Conservation (phyloP, 108 stramenopile genomes). For the Pseudonitzschia pungens region DNA sequence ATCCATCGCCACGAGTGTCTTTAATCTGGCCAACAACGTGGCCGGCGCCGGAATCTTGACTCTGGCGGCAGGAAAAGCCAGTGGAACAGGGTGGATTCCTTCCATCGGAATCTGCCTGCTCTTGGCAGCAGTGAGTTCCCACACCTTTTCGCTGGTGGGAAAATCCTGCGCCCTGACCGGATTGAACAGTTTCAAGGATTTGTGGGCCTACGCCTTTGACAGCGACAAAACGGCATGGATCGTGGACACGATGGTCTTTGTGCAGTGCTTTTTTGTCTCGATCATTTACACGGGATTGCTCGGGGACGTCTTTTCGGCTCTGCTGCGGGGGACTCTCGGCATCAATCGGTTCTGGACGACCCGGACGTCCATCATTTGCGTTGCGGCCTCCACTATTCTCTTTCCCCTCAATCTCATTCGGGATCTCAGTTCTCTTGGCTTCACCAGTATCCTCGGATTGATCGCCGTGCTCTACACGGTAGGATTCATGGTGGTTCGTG, state of each 20-base stretch:
- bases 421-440: conserved; percentile 38
- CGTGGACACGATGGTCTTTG: conserved; percentile 37
- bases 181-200: conserved; percentile 37
- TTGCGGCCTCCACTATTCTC: conserved; percentile 12
- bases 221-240: conserved; percentile 28
- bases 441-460: conserved; percentile 47
- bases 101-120: conserved; percentile 21
- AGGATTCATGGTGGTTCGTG: conserved; percentile 34
- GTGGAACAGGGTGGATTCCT: conserved; percentile 44
- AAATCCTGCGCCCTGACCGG: conserved; percentile 37
- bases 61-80: conserved; percentile 39
- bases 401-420: conserved; percentile 40
- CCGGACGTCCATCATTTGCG: conserved; percentile 24
- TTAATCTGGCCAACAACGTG: conserved; percentile 56
- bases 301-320: conserved; percentile 40
- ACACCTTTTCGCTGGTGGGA: conserved; percentile 41
- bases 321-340: conserved; percentile 4
- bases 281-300: conserved; percentile 45
- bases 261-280: conserved; percentile 33
- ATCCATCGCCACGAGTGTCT: conserved; percentile 30
- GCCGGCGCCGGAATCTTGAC: conserved; percentile 53
- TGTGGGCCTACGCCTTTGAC: conserved; percentile 41
- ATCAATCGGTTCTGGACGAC: conserved; percentile 1
- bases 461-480: conserved; percentile 42
- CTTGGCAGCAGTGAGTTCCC: conserved; percentile 20